phyloP scores from a whole-genome alignment of 1,284 basidiomycete genomes.

The Apiotrichum sp. region DNA sequence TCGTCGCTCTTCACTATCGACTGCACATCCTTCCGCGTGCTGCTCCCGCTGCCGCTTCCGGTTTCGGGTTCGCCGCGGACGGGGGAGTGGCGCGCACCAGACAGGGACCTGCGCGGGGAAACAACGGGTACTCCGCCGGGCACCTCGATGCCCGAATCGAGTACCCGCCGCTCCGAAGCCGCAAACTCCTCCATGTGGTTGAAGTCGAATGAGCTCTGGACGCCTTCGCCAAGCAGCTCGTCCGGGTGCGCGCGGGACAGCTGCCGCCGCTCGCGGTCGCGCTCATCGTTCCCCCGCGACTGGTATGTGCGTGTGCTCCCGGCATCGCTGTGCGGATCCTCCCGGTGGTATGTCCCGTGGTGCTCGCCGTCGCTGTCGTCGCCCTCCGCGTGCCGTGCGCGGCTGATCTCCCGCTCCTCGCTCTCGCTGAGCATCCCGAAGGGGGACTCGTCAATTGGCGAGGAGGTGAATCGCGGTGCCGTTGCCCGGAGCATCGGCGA shows the following conservation, averaged over 20 bases:
- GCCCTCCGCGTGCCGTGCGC: conserved; percentile 26
- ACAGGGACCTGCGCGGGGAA: too few relatives aligned
- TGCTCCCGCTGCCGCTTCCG: conserved; percentile 7
- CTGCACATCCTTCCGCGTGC: conserved; percentile 7
- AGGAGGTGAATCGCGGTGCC: conserved; percentile 29
- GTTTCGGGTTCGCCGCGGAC: neutral
- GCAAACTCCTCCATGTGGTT: conserved; percentile 73
- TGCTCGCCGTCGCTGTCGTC: conserved; percentile 10
- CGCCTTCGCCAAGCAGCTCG: neutral
- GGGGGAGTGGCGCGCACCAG: neutral
- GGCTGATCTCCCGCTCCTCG: conserved; percentile 45
- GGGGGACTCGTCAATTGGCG: conserved; percentile 40
- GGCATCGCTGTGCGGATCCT: conserved; percentile 10
- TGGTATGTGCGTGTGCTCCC: conserved; percentile 8
- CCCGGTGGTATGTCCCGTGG: conserved; percentile 8
- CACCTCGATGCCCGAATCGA: too few relatives aligned
- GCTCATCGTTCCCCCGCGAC: neutral
- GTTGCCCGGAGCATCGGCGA: conserved; percentile 23
- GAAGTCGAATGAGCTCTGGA: conserved; percentile 62
- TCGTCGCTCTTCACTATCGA: conserved; percentile 1
- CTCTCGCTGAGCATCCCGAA: conserved; percentile 46
- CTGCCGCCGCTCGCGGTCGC: neutral
- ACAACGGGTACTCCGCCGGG: too few relatives aligned
- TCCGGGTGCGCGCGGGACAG: neutral
- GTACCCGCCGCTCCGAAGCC: conserved; percentile 56